Base-by-base conservation (phyloP, 73 alveolate species). In the Halteria grandinella region DNA sequence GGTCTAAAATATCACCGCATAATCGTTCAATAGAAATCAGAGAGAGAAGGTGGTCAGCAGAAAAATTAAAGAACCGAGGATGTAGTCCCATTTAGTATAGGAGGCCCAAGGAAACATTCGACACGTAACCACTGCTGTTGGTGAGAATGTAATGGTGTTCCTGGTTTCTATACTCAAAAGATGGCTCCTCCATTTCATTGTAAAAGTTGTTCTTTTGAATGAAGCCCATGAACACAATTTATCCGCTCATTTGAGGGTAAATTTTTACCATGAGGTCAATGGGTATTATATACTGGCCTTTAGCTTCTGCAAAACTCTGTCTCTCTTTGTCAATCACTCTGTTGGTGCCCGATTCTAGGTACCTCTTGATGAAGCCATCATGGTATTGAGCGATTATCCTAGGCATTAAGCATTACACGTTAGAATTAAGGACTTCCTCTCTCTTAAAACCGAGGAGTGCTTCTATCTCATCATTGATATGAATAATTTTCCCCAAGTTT, bases 291-390 rank as follows among this genome's bases (percentile, higher is more conserved):
- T 52, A 73, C 1, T 64, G 66, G 18, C 14, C 21, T 15, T 53
- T 29, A 2, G 32, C 29, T 10, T 20, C 41, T 21, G 55, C 75
- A 37, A 73, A 48, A 14, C 31, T 3, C n/a, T 73, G 20, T 55
- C 85, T 51, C 41, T 55, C 57, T 15, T 25, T 54, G n/a, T 73
- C 85, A 29, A 73, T 34, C 5, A 73, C 71, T 36, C 57, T 73
- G 0, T 74, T 63, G 53, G 52, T 48, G 2, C 75, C 85, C 15
- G 85, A 54, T 5, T 73, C 85, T 36, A 73, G 55, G 27, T 73
- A 73, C 40, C 75, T 33, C 21, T 53, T 66, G 18, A 73, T 73
- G 36, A 73, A 73, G n/a, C 55, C 57, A 54, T 73, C 64, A 27
- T 73, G 85, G 44, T 47, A 50, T 32, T 40, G 27, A 34, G 60